Conservation (phyloP, 129 eudicot species). For the Glebionis coronaria region DNA sequence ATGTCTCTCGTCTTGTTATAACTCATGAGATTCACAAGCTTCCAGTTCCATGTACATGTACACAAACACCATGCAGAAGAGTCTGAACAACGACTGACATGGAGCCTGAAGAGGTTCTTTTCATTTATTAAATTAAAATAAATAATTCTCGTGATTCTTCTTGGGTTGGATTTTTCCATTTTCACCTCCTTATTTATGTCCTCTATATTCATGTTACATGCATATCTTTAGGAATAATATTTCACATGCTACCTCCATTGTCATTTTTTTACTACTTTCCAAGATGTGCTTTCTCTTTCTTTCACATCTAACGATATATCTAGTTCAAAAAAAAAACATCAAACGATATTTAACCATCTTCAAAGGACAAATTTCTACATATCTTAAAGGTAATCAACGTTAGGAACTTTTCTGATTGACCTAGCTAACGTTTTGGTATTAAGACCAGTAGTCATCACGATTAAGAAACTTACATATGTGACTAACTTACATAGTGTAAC, state of each 20-base stretch:
- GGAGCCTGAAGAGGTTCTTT: constrained; percentile 16
- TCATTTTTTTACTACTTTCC: constrained; percentile 34
- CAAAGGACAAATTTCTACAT: constrained; percentile 13
- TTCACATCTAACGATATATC: constrained; percentile 10
- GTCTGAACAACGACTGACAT: constrained; percentile 16
- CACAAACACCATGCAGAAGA: constrained; percentile 29
- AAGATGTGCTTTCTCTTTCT: constrained; percentile 33
- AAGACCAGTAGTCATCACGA: too few relatives aligned
- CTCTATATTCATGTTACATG: constrained; percentile 43
- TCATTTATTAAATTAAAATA: background rate
- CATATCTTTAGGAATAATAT: constrained; percentile 42
- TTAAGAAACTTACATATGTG: too few relatives aligned
- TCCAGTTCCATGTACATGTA: constrained; percentile 31
- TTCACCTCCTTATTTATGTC: constrained; percentile 22
- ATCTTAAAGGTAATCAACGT: too few relatives aligned
- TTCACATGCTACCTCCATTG: constrained; percentile 39
- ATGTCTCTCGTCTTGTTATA: constrained; percentile 16
- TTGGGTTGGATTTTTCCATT: constrained; percentile 45
- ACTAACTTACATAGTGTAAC: too few relatives aligned
- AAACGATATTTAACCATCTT: constrained; percentile 13
- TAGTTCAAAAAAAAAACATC: too few relatives aligned
- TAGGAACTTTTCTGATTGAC: background rate
- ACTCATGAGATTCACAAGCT: constrained; percentile 27
- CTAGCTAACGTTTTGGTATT: too few relatives aligned
- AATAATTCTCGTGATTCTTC: constrained; percentile 50